Conservation (phyloP, 768 basidiomycete genomes). For the Macrolepiota albuminosa region DNA sequence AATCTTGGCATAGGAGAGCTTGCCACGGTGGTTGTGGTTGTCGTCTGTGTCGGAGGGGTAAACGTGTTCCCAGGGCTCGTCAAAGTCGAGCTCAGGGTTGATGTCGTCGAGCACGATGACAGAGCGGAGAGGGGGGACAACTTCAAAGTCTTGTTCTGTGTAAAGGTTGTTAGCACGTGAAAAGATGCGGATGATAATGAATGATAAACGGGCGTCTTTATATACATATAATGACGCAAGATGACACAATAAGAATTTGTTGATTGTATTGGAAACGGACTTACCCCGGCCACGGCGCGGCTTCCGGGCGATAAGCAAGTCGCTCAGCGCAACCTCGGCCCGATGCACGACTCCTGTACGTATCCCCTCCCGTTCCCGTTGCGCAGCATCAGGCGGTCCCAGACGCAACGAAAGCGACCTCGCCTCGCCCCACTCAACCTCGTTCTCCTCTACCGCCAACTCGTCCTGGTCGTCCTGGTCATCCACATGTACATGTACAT, state of each 20-base stretch:
- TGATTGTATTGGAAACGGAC: conserved; percentile 10
- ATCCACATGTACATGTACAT: neutral
- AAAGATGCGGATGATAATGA: neutral
- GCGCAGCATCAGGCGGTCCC: neutral
- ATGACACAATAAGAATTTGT: neutral
- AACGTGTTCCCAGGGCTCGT: conserved; percentile 61
- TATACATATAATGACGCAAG: neutral
- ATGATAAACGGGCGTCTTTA: neutral
- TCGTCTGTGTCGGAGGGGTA: conserved; percentile 35
- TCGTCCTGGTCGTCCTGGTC: neutral
- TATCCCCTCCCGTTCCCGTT: neutral
- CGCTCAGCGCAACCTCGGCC: conserved; percentile 14
- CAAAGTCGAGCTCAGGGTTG: conserved; percentile 34
- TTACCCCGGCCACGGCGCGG: conserved; percentile 38
- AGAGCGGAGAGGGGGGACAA: conserved; percentile 46
- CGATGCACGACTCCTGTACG: neutral
- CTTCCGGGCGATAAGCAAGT: conserved; percentile 29
- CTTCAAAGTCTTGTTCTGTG: conserved; percentile 50
- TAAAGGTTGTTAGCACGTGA: neutral
- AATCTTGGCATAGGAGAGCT: conserved; percentile 40
- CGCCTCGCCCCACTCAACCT: conserved; percentile 12
- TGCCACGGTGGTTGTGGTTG: conserved; percentile 12
- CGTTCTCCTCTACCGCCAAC: conserved; percentile 7
- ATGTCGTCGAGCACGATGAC: conserved; percentile 57
- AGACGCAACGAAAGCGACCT: neutral